Base-by-base conservation (phyloP, 2,329 filamentous ascomycete species). In the Botrytis fabae region DNA sequence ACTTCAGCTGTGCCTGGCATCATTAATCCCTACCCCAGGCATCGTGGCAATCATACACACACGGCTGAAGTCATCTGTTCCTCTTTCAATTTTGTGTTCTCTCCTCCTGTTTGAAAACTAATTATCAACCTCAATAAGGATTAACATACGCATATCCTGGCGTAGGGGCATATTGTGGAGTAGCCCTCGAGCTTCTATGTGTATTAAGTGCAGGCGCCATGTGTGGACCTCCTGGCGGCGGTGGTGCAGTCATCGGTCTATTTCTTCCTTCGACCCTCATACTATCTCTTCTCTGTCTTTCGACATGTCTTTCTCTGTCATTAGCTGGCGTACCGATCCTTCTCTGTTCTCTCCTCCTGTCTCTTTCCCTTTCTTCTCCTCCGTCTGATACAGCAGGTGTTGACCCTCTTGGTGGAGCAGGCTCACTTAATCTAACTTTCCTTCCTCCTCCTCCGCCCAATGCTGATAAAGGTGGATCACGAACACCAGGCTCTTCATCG, bases 401-500 rank as follows among this genome's bases (percentile, higher is more conserved):
- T 72, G 71, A 75, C 68, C 70, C 76, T 74, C 62, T 77, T 74
- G 12, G 74, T 65, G 70, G 73, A 42, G 62, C 74, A 28, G 75
- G 74, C 35, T 79, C 76, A 46, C 75, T 73, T 68, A 79, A 38
- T 61, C 78, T 75, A 1, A 78, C 78, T 61, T 79, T 80, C 61
- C 79, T 74, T 48, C 76, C 77, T 38, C 78, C 78, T 42, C 79
- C 78, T 44, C 79, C 77, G 0, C 75, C 77, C 20, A 81, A 54
- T 2, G 79, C 80, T 76, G 86, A 88, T 75, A 91, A 81, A 5
- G 89, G 89, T 46, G 89, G 89, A 73, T 90, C 86, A 77, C 87
- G 87, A 51, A 91, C 88, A 25, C 83, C 83, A 2, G 85, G 82
- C 59, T 91, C 89, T 71, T 89, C 85, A 73, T 93, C 90, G 59